Conservation (phyloP, 345 rosid genomes). For the Theobroma cacao region DNA sequence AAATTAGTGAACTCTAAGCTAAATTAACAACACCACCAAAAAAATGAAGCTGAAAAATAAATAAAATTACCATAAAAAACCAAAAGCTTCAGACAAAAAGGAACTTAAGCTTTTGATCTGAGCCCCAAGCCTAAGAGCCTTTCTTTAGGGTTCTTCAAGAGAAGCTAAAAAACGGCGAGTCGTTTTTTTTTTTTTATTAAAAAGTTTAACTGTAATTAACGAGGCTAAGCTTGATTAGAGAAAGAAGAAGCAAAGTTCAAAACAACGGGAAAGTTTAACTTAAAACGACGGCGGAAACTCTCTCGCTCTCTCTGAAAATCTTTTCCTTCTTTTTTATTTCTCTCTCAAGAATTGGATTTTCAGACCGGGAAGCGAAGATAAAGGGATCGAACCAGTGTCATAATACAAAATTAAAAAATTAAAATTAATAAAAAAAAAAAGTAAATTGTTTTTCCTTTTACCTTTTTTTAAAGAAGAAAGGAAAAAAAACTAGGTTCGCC, state of each 20-base stretch:
- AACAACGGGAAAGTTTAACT: not conserved
- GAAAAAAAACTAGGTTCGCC: not conserved
- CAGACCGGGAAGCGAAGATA: slow-evolving; percentile 36
- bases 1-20: slow-evolving; percentile 21
- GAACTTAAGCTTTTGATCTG: slow-evolving; percentile 35
- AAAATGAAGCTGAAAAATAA: not conserved
- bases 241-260: not conserved
- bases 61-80: slow-evolving; percentile 16
- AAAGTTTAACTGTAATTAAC: not conserved
- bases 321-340: not conserved
- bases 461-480: not conserved
- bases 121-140: slow-evolving; percentile 19
- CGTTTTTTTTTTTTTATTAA: slow-evolving; percentile 10
- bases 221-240: not conserved
- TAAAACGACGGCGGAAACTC: not conserved
- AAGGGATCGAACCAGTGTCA: slow-evolving; percentile 29
- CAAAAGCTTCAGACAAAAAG: slow-evolving; percentile 8
- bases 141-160: slow-evolving; percentile 39
- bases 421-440: not conserved
- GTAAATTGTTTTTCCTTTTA: not conserved
- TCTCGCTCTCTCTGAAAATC: not conserved
- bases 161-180: slow-evolving; percentile 16
- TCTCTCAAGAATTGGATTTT: slow-evolving; percentile 20
- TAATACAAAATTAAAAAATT: slow-evolving; percentile 8
- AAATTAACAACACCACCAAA: not conserved